Evolutionary conservation across 2,329 filamentous ascomycete genomes (phyloP), one percentile per base, ranked within the genome.

Genomic region (Cladophialophora bantiana): DNA sequence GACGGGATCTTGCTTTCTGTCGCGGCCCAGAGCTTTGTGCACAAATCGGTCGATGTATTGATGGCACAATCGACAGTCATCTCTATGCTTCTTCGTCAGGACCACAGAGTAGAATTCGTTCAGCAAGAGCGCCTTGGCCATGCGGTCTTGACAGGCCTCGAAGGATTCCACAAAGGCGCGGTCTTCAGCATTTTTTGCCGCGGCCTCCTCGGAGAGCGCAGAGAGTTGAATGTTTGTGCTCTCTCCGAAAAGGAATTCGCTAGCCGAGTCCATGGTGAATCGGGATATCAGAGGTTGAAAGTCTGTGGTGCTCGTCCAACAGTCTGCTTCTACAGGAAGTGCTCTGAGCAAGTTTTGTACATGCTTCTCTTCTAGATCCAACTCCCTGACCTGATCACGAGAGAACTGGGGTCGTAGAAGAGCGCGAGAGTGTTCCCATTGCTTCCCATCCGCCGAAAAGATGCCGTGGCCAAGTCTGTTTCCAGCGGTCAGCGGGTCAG

Each of bases 331-430:
- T 0, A 74, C 74, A 0, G 87, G 86, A 6, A 92, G 82, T 31
- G 83, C 81, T 18, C 81, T 78, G 32, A 91, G 79, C 64, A 92
- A 78, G 32, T 83, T 79, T 48, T 82, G 76, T 12, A 89, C 81
- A 75, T 97, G 92, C 20, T 83, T 82, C 79, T 97, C 93, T 75
- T 96, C 94, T 65, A 89, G 88, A 61, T 92, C 85, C 68, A 97
- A 80, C 77, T 97, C 92, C 69, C 89, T 90, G 45, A 97, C 86
- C 20, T 93, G 90, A 74, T 95, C 91, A 73, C 90, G 90, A 74
- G 93, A 88, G 78, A 97, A 97, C 74, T 96, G 92, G 0, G 94
- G 93, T 2, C 93, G 85, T 68, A 97, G 88, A 65, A 97, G 83
- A 70, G 92, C 89, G 13, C 94, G 85, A 59, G 89, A 93, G 50